phyloP scores from a whole-genome alignment of 352 stramenopile genomes.

The Globisporangium barbulae region DNA sequence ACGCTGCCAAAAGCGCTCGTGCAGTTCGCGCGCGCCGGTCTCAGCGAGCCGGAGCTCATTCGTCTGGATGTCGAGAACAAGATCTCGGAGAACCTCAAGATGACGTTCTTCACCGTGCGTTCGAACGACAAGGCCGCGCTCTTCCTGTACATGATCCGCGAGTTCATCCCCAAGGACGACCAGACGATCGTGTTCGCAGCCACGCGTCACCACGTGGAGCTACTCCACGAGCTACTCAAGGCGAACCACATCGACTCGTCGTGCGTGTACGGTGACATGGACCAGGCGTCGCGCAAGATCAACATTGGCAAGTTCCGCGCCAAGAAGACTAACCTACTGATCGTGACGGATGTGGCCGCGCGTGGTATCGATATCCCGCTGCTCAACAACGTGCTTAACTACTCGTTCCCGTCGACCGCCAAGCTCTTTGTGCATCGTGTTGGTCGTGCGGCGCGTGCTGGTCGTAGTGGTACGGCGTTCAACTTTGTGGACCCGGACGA shows the following conservation, averaged over 20 bases:
- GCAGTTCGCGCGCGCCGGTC: slow-evolving; percentile 97
- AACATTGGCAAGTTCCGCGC: slow-evolving; percentile 89
- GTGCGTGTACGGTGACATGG: slow-evolving; percentile 94
- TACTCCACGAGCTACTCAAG: slow-evolving; percentile 92
- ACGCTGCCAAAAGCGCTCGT: slow-evolving; percentile 97
- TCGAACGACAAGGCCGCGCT: slow-evolving; percentile 94
- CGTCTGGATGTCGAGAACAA: slow-evolving; percentile 98
- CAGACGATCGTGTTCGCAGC: slow-evolving; percentile 98
- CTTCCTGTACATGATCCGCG: slow-evolving; percentile 95
- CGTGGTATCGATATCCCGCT: slow-evolving; percentile 95
- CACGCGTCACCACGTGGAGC: slow-evolving; percentile 98
- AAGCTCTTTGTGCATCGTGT: slow-evolving; percentile 97
- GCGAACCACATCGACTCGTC: slow-evolving; percentile 84
- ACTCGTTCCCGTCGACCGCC: slow-evolving; percentile 91
- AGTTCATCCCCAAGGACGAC: slow-evolving; percentile 91
- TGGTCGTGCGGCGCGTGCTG: slow-evolving; percentile 94
- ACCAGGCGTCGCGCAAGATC: slow-evolving; percentile 88
- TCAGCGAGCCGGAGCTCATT: slow-evolving; percentile 96
- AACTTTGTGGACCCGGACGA: slow-evolving; percentile 98
- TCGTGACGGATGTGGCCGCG: slow-evolving; percentile 94
- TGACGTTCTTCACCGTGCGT: slow-evolving; percentile 96
- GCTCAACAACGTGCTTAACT: slow-evolving; percentile 97
- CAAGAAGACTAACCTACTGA: slow-evolving; percentile 88
- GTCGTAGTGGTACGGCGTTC: slow-evolving; percentile 93
- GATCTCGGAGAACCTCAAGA: slow-evolving; percentile 97